These are phyloP conservation scores for Penicillium digitatum DNA, from an alignment of 2,329 filamentous ascomycete species.

Conservation along the genomic window DNA sequence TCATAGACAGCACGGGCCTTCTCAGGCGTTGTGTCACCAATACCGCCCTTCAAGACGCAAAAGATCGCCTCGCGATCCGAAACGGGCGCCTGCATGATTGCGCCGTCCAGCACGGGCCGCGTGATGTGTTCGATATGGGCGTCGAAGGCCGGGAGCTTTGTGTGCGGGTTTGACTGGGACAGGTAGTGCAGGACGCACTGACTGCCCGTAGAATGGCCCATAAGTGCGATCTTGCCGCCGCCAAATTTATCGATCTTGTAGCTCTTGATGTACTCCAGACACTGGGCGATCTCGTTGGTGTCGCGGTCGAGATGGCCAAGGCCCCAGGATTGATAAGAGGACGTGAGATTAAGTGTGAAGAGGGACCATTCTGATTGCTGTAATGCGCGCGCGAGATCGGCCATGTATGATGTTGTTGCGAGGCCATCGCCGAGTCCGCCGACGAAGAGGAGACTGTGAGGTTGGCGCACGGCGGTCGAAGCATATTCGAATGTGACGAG, in stretches of 20 bases:
- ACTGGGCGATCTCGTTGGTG: conserved; percentile 50
- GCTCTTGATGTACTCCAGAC: conserved; percentile 50
- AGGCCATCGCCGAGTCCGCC: conserved; percentile 58
- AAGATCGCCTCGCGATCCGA: conserved; percentile 68
- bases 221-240: conserved; percentile 55
- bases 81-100: conserved; percentile 75
- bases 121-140: conserved; percentile 31
- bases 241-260: conserved; percentile 31
- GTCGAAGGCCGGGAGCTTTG: conserved; percentile 30
- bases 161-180: conserved; percentile 42
- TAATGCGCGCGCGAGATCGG: conserved; percentile 48
- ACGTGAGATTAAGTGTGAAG: conserved; percentile 50
- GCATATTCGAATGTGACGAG: conserved; percentile 44
- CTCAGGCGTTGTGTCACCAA: conserved; percentile 23
- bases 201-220: conserved; percentile 67
- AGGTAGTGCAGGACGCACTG: conserved; percentile 66
- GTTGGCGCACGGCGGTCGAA: conserved; percentile 28
- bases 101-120: conserved; percentile 61
- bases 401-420: conserved; percentile 53
- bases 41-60: conserved; percentile 28
- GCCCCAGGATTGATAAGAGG: conserved; percentile 55
- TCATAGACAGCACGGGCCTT: conserved; percentile 29
- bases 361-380: conserved; percentile 51
- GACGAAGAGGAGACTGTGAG: conserved; percentile 54
- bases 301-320: conserved; percentile 51